Evolutionary conservation across 176 grass and related monocot species (phyloP).

Genomic region (Oryza brachyantha): DNA sequence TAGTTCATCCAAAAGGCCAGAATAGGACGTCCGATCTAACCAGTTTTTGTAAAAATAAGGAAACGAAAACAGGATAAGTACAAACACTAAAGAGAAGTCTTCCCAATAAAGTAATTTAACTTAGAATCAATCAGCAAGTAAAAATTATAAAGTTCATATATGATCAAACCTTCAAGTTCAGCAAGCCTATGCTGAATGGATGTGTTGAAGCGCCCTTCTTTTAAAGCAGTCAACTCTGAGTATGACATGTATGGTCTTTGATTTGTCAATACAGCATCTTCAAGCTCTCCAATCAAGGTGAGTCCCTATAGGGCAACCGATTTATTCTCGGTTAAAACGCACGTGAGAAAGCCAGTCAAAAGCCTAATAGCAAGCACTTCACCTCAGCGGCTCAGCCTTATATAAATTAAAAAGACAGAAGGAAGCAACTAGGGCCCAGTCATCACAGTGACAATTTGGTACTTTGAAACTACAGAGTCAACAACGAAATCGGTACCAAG

Average conservation of each 20-base stretch:
- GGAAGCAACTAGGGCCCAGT: not conserved
- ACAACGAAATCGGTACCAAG: not conserved
- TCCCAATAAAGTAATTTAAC: slow-evolving; percentile 15
- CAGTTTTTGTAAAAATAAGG: slow-evolving; percentile 18
- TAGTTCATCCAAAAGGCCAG: not conserved
- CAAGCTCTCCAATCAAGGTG: slow-evolving; percentile 78
- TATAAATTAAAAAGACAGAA: slow-evolving; percentile 13
- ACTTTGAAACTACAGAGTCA: not conserved
- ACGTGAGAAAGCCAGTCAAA: not conserved
- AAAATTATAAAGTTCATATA: slow-evolving; percentile 27
- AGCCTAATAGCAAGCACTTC: slow-evolving; percentile 7
- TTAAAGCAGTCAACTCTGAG: slow-evolving; percentile 59
- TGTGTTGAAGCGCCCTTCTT: slow-evolving; percentile 74
- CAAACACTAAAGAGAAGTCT: slow-evolving; percentile 2
- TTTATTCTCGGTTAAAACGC: slow-evolving; percentile 20
- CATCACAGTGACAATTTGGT: not conserved
- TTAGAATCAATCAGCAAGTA: slow-evolving; percentile 21
- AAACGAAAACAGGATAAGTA: not conserved
- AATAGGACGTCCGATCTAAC: not conserved
- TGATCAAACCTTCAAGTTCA: slow-evolving; percentile 94
- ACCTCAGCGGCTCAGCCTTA: too few relatives aligned
- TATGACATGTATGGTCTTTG: slow-evolving; percentile 52
- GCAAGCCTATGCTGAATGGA: slow-evolving; percentile 76
- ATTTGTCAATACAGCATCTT: slow-evolving; percentile 67
- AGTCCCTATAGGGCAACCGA: slow-evolving; percentile 38